Evolutionary conservation across 441 rosid genomes (phyloP).

Genomic region (Gossypium davidsonii): DNA sequence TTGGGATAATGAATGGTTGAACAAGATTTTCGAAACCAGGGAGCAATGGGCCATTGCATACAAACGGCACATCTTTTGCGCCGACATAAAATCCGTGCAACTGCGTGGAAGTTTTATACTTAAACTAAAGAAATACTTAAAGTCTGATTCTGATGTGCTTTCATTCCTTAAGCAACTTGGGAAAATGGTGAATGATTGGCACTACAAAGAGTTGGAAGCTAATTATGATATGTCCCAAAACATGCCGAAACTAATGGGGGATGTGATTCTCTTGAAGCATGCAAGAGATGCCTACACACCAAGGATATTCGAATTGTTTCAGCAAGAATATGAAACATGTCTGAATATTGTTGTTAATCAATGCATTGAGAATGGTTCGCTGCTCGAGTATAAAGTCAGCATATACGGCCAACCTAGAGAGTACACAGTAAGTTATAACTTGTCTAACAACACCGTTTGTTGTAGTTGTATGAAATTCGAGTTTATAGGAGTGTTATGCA

Average conservation of each 20-base stretch:
- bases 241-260: constrained; percentile 4
- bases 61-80: constrained; percentile 5
- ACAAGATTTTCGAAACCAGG: neutral
- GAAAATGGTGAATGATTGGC: constrained; percentile 4
- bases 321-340: constrained; percentile 12
- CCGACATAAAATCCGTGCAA: constrained; percentile 1
- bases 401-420: neutral
- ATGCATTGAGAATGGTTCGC: neutral
- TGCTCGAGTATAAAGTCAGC: neutral
- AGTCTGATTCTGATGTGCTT: constrained; percentile 5
- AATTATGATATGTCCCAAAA: constrained; percentile 3
- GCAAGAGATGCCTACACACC: constrained; percentile 12
- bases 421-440: neutral
- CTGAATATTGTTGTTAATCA: constrained; percentile 6
- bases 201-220: constrained; percentile 10
- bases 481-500: constrained; percentile 2
- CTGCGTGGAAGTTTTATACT: neutral
- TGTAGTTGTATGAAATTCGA: constrained; percentile 12
- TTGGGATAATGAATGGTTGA: constrained; percentile 5
- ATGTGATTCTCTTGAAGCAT: constrained; percentile 6
- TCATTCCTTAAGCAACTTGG: constrained; percentile 7
- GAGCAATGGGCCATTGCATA: constrained; percentile 16
- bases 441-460: neutral
- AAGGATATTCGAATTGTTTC: constrained; percentile 10
- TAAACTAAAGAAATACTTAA: constrained; percentile 6